These are phyloP conservation scores for Hemileccinum rubropunctum DNA, from an alignment of 768 basidiomycete genomes.

Conservation along the genomic window DNA sequence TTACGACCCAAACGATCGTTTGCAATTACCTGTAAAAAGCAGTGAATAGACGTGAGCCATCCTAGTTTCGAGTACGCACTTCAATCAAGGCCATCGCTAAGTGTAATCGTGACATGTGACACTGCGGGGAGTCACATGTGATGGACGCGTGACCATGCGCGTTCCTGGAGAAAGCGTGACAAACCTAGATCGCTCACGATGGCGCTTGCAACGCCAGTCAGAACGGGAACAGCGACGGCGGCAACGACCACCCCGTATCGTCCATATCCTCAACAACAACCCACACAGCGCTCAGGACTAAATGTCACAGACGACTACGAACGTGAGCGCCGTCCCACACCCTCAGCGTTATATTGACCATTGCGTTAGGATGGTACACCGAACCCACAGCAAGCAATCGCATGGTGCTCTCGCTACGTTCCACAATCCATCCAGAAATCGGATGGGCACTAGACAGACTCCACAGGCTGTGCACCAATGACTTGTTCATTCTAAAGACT, in stretches of 20 bases:
- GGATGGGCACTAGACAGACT: conserved; percentile 90
- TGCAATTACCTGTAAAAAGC: conserved; percentile 70
- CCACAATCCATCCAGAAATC: conserved; percentile 77
- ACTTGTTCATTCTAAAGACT: conserved; percentile 66
- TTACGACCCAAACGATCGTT: conserved; percentile 95
- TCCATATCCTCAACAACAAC: conserved; percentile 20
- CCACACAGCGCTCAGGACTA: conserved; percentile 29
- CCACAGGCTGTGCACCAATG: conserved; percentile 75
- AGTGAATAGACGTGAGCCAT: neutral
- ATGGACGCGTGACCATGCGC: conserved; percentile 23
- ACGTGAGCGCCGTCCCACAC: conserved; percentile 42
- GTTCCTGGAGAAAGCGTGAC: conserved; percentile 9
- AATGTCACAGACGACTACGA: conserved; percentile 74
- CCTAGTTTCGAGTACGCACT: conserved; percentile 28
- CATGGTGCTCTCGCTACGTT: conserved; percentile 87
- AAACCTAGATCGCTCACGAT: conserved; percentile 10
- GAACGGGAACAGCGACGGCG: conserved; percentile 19
- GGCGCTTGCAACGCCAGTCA: conserved; percentile 31
- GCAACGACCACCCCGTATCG: conserved; percentile 23
- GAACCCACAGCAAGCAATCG: conserved; percentile 76
- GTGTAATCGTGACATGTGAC: conserved; percentile 17
- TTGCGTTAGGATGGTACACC: conserved; percentile 75
- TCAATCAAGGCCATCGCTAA: conserved; percentile 53
- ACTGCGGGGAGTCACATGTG: conserved; percentile 5
- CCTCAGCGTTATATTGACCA: conserved; percentile 6